phyloP scores from a whole-genome alignment of 2,329 filamentous ascomycete genomes.

The Pestalotiopsis fici region DNA sequence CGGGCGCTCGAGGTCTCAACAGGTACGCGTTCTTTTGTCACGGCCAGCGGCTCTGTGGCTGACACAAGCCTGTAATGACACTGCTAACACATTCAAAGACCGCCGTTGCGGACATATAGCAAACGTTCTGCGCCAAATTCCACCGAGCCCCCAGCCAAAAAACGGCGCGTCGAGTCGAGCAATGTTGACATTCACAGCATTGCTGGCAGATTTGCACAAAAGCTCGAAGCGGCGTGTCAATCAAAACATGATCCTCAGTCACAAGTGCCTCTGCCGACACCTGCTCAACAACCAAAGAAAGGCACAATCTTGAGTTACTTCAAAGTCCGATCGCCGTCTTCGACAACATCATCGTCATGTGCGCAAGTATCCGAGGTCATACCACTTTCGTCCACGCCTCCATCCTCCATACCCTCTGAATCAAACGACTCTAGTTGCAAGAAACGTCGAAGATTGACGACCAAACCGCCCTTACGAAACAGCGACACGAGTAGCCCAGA shows the following conservation, averaged over 20 bases:
- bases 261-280: constrained; percentile 10
- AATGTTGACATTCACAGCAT: background rate
- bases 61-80: background rate
- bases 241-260: background rate
- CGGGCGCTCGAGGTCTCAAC: background rate
- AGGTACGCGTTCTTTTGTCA: background rate
- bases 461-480: constrained; percentile 16
- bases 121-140: constrained; percentile 28
- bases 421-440: constrained; percentile 14
- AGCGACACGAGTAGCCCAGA: constrained; percentile 7
- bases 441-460: constrained; percentile 33
- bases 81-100: background rate
- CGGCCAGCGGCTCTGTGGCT: background rate
- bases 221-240: background rate
- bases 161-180: constrained; percentile 16
- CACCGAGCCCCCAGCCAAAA: constrained; percentile 24
- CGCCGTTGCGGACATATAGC: constrained; percentile 35
- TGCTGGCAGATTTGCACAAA: background rate
- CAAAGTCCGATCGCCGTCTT: constrained; percentile 20
- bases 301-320: constrained; percentile 32
- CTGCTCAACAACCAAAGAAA: constrained; percentile 17
- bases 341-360: constrained; percentile 13
- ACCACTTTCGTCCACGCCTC: constrained; percentile 27
- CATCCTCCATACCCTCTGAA: constrained; percentile 27
- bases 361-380: constrained; percentile 17